Percentiles rank a stretch among this genome's conserved stretches.
Evolutionary conservation across 2,329 filamentous ascomycete species (phyloP).

Genomic region (Hypoxylon sp.): DNA sequence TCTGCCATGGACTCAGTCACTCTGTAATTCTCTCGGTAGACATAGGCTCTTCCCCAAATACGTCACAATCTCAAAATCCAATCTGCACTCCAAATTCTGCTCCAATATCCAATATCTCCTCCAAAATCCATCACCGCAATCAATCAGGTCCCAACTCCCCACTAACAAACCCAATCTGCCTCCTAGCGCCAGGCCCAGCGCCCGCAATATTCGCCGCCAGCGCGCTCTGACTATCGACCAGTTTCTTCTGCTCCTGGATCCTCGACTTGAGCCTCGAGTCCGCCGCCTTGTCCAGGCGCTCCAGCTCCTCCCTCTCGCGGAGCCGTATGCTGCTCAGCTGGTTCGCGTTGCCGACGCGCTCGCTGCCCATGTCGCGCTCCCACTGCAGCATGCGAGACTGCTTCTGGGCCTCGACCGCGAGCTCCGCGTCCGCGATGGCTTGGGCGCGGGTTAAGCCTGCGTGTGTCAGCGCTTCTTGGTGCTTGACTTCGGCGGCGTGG

Average conservation of each 20-base stretch:
- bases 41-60: conserved; percentile 1
- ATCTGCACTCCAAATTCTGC: conserved; percentile 4
- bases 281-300: conserved; percentile 63
- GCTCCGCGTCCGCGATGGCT: conserved; percentile 63
- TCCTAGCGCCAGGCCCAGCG: conserved; percentile 57
- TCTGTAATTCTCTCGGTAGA: not conserved
- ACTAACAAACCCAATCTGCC: conserved; percentile 71
- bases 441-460: conserved; percentile 62
- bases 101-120: not conserved
- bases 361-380: conserved; percentile 63
- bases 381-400: conserved; percentile 65
- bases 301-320: conserved; percentile 67
- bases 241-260: conserved; percentile 66
- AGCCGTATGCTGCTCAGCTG: conserved; percentile 66
- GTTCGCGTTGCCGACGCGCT: conserved; percentile 64
- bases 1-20: not conserved
- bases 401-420: conserved; percentile 61
- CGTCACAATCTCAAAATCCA: conserved; percentile 1
- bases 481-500: conserved; percentile 58
- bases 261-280: conserved; percentile 63
- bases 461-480: conserved; percentile 65
- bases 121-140: not conserved
- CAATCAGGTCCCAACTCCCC: conserved; percentile 61
- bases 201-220: conserved; percentile 57
- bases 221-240: conserved; percentile 63